Base-by-base conservation (phyloP, 352 stramenopile species). In the Globisporangium paddicum region DNA sequence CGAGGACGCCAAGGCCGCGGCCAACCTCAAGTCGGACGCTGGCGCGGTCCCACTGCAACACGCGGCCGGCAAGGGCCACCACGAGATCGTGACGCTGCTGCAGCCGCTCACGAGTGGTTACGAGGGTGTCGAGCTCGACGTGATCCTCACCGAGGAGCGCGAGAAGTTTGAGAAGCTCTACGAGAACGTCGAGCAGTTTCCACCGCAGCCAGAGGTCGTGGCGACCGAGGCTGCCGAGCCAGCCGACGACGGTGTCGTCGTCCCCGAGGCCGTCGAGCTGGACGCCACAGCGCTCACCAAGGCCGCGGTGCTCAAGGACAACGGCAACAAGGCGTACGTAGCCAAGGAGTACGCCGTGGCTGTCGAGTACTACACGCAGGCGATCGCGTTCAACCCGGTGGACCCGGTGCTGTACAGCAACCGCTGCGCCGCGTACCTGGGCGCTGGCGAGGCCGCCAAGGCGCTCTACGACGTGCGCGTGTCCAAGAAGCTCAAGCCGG, bases 401-500 rank as follows among this genome's bases (percentile, higher is more conserved):
- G 81, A 93, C 48, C 55, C 77, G 0, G 69, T 84, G 53, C 64
- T 93, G 8, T 93, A 90, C 64, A 91, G 81, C 67, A 93, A 93
- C 67, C 84, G 84, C n/a, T 90, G 84, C 41, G 84, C 84, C 0
- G 81, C 82, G 37, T 66, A 87, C 34, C 54, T 91, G n/a, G 75
- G 72, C 5, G 77, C 73, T 0, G 69, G 71, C 7, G 70, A 89
- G 23, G 69, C 84, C 8, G 78, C 81, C 55, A 79, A 86, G 66
- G 84, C 79, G 34, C 67, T 94, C 46, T 72, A 86, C 47, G 84
- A 94, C 50, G 77, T 92, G 52, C 77, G 78, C n/a, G 55, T 91
- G 44, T 80, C 79, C 18, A 88, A 89, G 69, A 90, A 94, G 64
- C 68, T 94, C 54, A 85, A 85, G 64, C 84, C 84, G 1, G 69